Conservation (phyloP, 352 stramenopile genomes). For the Pythium brassicae region DNA sequence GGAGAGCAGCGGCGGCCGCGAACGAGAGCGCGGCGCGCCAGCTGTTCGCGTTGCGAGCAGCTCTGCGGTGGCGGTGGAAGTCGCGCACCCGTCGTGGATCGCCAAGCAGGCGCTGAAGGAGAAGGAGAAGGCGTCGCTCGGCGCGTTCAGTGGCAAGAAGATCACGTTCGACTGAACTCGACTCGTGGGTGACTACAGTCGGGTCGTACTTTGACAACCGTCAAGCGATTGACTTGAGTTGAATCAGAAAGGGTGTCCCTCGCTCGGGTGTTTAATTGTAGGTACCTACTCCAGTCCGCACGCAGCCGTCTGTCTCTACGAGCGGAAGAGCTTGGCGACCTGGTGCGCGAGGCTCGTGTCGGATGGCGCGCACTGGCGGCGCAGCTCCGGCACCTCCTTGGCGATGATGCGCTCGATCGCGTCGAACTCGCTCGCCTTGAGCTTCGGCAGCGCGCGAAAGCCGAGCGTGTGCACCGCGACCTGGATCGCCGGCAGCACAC, state of each 20-base stretch:
- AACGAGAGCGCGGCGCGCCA: constrained; percentile 18
- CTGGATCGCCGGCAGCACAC: constrained; percentile 81
- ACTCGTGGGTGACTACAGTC: no score
- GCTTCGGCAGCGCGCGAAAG: constrained; percentile 80
- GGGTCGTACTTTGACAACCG: no score
- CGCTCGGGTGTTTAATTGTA: no score
- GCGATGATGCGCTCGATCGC: constrained; percentile 88
- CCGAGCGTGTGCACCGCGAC: constrained; percentile 84
- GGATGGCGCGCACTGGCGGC: constrained; percentile 75
- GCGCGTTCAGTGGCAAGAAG: constrained; percentile 76
- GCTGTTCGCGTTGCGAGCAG: neutral
- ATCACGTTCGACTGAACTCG: constrained; percentile 56
- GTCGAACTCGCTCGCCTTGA: constrained; percentile 77
- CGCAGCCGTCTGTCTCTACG: no score
- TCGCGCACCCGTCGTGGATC: constrained; percentile 64
- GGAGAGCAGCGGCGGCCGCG: constrained; percentile 2
- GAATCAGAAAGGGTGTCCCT: no score
- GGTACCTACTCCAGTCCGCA: no score
- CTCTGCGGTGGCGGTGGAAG: constrained; percentile 12
- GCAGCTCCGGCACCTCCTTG: constrained; percentile 86
- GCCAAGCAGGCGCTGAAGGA: constrained; percentile 84
- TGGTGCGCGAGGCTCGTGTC: constrained; percentile 83
- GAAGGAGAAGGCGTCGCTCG: constrained; percentile 71
- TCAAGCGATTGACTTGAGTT: no score
- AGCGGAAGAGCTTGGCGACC: constrained; percentile 81